Percentiles rank a stretch among this genome's conserved stretches.
These are phyloP conservation scores for Microcos paniculata DNA, from an alignment of 345 rosid genomes.

Conservation along the genomic window DNA sequence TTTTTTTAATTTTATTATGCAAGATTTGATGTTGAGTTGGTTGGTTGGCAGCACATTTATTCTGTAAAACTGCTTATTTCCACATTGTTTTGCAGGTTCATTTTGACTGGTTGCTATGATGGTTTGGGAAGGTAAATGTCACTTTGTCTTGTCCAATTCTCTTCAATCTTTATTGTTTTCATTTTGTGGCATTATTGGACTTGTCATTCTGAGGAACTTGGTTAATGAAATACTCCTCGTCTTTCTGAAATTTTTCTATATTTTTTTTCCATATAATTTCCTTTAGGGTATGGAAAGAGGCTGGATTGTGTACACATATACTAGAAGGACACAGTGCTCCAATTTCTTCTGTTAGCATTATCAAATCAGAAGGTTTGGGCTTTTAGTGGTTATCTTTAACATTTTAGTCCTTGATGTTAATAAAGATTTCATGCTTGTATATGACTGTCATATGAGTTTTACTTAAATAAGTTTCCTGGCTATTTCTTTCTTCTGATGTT, in stretches of 20 bases:
- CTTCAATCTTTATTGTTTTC: neutral
- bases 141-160: conserved; percentile 1
- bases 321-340: conserved; percentile 79
- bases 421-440: neutral
- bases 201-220: neutral
- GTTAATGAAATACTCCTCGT: neutral
- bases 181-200: neutral
- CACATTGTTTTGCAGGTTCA: conserved; percentile 60
- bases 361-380: conserved; percentile 52
- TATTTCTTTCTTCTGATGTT: too few species aligned
- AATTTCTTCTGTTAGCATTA: conserved; percentile 66
- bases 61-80: conserved; percentile 17
- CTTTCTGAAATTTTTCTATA: neutral
- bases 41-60: neutral
- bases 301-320: conserved; percentile 73
- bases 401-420: neutral
- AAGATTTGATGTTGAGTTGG: conserved; percentile 4
- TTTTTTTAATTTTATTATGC: neutral
- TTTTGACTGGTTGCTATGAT: conserved; percentile 59
- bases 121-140: neutral
- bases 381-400: neutral
- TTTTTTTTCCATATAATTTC: neutral
- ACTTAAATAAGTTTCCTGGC: neutral
- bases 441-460: neutral
- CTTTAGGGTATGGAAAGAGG: conserved; percentile 72